Base-by-base conservation (phyloP, 1,139 yeast species). In the Sugiyamaella paludigena region DNA sequence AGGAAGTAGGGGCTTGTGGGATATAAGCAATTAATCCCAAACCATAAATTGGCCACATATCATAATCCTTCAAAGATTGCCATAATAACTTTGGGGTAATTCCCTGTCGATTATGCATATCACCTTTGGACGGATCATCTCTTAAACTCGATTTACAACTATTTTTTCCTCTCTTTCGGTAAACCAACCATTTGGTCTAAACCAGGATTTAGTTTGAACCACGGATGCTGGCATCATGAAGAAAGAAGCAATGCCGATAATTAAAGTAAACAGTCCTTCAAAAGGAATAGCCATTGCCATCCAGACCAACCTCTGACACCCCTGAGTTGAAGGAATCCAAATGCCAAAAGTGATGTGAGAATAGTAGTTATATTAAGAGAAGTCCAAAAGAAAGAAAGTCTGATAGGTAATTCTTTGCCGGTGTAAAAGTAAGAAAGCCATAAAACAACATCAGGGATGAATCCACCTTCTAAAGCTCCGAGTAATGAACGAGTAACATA, bases 81-180 rank as follows among this genome's bases (percentile, higher is more conserved):
- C 68, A 58, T 39, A 81, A 62, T 47, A 71, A 71, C 40, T 58
- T 68, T 19, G 67, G 61, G 4, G 74, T 63, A 8, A 82, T 67
- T 1, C 79, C 77, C 59, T 81, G 80, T 51, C 86, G 70, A 57
- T 82, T 81, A 61, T 81, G 74, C 86, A 81, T 81, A 53, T 77
- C 82, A 16, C 86, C 84, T 63, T 82, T 82, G 2, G 78, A 66
- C 1, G 87, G 85, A 57, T 82, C 87, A 59, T 81, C 87, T 49
- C 86, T 67, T 44, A 82, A 0, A 81, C 71, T 45, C 83, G 69
- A 58, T 80, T 82, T 29, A 80, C 84, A n/a, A 79, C 74, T 37
- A 81, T 79, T 50, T 73, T 78, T 51, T 76, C 80, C 57, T 82
- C 84, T 10, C 80, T 66, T 7, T 75, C 80, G 7, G 74, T 73